Base-by-base conservation (phyloP, 805 yeast genomes). In the Phaffomyces antillensis region DNA sequence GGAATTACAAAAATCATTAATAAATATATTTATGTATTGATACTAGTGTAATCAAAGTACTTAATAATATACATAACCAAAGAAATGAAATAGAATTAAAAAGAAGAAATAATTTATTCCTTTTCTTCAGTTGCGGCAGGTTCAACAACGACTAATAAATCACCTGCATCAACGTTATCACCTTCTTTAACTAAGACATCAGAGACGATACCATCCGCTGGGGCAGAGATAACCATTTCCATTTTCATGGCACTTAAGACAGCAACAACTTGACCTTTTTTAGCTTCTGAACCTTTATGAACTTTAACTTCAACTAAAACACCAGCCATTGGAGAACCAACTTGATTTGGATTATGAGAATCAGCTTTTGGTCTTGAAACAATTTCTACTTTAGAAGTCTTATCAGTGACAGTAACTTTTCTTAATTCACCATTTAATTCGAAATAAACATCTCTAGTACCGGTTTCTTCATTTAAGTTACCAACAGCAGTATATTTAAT, bases 251-350 rank as follows among this genome's bases (percentile, higher is more conserved):
- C 99, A 63, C 91, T 81, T 63, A 91, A 76, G 24, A 91, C 96
- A 50, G 95, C 95, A 52, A 91, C 66, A 31, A 96, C 90, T 63
- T 91, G 96, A 54, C 99, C 99, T 79, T 91, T 91, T 78, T 87
- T 88, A 53, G 93, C 96, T 53, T 83, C 84, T 43, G 81, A 76
- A 49, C 95, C 96, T 55, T 79, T 78, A 72, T 88, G 86, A 52
- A 89, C 88, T 62, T 95, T 86, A 44, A 90, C 86, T 70, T 93
- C 99, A 52, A 91, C 87, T 50, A 91, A 87, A 52, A 90, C 97
- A 72, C 99, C 99, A 36, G 98, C 95, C 98, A 91, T 91, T 68
- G 99, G 99, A 7, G 99, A 95, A 56, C 98, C 98, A 51, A 93
- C 83, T 56, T 93, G 96, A 61, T 82, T 84, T 48, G 95, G 87